A percentile compares a stretch with the other conserved stretches of the same genome.
These are phyloP conservation scores for Rhizomucor pusillus DNA, from an alignment of 371 early-diverging fungal genomes.

Conservation along the genomic window DNA sequence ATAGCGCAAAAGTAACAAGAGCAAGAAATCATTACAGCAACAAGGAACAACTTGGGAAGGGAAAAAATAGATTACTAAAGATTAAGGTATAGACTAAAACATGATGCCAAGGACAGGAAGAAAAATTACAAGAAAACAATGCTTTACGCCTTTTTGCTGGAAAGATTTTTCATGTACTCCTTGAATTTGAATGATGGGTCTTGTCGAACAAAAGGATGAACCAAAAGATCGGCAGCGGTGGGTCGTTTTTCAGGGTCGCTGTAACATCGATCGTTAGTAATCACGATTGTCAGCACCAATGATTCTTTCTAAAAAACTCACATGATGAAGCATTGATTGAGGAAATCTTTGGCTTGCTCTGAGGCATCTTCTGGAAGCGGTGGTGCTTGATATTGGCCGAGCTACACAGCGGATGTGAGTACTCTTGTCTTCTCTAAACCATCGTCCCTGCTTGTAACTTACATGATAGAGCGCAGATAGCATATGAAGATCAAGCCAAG, in stretches of 20 bases:
- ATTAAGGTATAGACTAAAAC: too few relatives aligned
- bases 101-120: too few relatives aligned
- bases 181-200: conserved; percentile 58
- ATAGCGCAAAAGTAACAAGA: neutral
- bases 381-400: conserved; percentile 80
- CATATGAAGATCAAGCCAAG: conserved; percentile 86
- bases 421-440: neutral
- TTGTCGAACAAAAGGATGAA: conserved; percentile 53
- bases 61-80: too few relatives aligned
- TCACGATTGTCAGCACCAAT: neutral
- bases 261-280: neutral
- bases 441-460: conserved; percentile 8
- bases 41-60: too few relatives aligned
- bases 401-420: conserved; percentile 25
- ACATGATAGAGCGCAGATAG: conserved; percentile 84
- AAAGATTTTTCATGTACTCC: conserved; percentile 4
- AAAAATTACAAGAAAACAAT: too few relatives aligned
- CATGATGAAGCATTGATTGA: conserved; percentile 74
- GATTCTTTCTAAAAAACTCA: conserved; percentile 28
- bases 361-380: conserved; percentile 75
- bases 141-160: neutral
- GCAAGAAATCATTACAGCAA: too few relatives aligned
- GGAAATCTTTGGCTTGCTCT: conserved; percentile 69
- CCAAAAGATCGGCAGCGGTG: conserved; percentile 62
- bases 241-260: conserved; percentile 65